phyloP scores from a whole-genome alignment of 805 yeast genomes.

The Metschnikowia koreensis region DNA sequence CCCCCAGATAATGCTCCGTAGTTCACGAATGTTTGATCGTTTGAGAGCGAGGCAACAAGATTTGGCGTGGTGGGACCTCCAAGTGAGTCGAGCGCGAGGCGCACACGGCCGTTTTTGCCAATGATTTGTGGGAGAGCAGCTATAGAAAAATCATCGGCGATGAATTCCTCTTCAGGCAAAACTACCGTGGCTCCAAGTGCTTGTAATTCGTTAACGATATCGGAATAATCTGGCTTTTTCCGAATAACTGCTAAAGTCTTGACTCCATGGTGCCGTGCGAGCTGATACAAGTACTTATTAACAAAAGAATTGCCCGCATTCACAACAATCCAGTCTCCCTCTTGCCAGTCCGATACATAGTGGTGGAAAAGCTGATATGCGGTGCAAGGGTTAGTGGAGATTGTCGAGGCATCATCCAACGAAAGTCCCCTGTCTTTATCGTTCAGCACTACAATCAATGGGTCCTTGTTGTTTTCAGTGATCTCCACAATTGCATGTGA shows the following conservation, averaged over 20 bases:
- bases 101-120: conserved; percentile 21
- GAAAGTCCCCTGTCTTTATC: conserved; percentile 4
- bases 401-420: conserved; percentile 22
- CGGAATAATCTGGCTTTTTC: conserved; percentile 22
- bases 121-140: conserved; percentile 16
- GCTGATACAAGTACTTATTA: conserved; percentile 28
- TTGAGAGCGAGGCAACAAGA: conserved; percentile 25
- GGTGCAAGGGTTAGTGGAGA: conserved; percentile 22
- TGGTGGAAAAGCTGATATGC: conserved; percentile 22
- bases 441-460: conserved; percentile 14
- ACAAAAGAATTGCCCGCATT: conserved; percentile 39
- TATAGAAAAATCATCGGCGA: conserved; percentile 16
- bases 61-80: conserved; percentile 25
- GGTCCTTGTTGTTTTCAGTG: conserved; percentile 11
- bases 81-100: conserved; percentile 34
- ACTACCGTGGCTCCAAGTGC: conserved; percentile 33
- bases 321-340: conserved; percentile 32
- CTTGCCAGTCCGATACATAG: conserved; percentile 21
- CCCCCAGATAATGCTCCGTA: conserved; percentile 26
- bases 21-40: conserved; percentile 28
- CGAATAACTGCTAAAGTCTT: conserved; percentile 30
- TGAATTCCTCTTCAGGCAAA: conserved; percentile 28
- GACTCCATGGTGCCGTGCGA: conserved; percentile 25
- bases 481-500: conserved; percentile 20
- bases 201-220: conserved; percentile 21